These are phyloP conservation scores for Phialemonium atrogriseum DNA, from an alignment of 2,329 filamentous ascomycete genomes.

Conservation along the genomic window DNA sequence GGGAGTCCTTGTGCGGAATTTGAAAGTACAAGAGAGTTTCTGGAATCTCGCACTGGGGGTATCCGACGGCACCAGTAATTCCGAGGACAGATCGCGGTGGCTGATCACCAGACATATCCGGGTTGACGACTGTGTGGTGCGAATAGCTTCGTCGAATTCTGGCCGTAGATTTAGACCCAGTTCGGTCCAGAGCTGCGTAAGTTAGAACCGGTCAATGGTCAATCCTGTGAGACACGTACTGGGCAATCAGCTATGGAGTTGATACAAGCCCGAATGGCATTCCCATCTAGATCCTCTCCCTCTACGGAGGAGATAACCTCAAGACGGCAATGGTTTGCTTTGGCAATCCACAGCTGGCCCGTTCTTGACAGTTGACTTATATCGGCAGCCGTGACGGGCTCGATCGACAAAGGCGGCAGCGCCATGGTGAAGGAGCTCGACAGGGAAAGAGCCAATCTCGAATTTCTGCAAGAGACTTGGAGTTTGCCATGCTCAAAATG, in stretches of 20 bases:
- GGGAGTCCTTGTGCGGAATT: constrained; percentile 4
- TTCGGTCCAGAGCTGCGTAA: constrained; percentile 16
- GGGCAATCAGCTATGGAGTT: constrained; percentile 8
- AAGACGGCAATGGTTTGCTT: constrained; percentile 14
- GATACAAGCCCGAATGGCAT: constrained; percentile 4
- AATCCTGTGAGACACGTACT: constrained; percentile 6
- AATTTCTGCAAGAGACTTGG: constrained; percentile 7
- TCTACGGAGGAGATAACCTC: constrained; percentile 11
- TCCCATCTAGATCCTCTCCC: constrained; percentile 3
- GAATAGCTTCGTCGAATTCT: too few species aligned
- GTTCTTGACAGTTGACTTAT: constrained; percentile 6
- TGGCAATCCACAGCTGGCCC: constrained; percentile 14
- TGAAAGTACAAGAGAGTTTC: constrained; percentile 8
- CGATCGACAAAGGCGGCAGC: constrained; percentile 3
- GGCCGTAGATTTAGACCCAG: constrained; percentile 12
- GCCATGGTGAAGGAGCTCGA: constrained; percentile 9
- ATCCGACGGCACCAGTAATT: constrained; percentile 8
- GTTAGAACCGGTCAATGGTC: background rate
- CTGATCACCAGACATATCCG: constrained; percentile 10
- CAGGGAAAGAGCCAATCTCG: constrained; percentile 8
- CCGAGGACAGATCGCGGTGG: constrained; percentile 14
- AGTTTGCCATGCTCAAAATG: too few species aligned
- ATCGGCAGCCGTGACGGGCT: constrained; percentile 4
- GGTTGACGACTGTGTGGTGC: too few species aligned
- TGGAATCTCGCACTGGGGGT: constrained; percentile 9